Conservation (phyloP, 2,329 filamentous ascomycete species). For the Diaporthe sp. region DNA sequence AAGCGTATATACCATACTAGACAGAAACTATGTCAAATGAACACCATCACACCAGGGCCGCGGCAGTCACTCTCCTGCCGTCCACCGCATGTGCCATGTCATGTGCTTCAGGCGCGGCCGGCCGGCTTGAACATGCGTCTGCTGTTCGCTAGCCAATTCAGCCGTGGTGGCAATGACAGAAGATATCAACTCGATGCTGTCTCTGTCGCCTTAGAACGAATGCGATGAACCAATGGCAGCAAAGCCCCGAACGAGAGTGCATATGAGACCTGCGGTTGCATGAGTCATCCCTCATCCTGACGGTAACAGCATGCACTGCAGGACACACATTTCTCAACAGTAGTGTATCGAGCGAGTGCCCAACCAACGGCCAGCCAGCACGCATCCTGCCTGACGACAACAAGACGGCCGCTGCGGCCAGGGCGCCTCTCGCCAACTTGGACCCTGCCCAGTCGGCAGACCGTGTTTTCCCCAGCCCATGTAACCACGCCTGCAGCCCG, state of each 20-base stretch:
- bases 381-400: neutral
- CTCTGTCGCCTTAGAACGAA: neutral
- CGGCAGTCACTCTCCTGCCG: neutral
- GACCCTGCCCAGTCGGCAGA: neutral
- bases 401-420: neutral
- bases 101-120: neutral
- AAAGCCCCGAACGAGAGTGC: neutral
- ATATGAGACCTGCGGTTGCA: neutral
- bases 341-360: neutral
- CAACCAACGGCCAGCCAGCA: neutral
- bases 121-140: neutral
- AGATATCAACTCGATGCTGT: neutral
- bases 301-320: neutral
- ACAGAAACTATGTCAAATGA: neutral
- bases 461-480: neutral
- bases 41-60: neutral
- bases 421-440: neutral
- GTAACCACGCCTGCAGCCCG: neutral
- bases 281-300: constrained; percentile 22
- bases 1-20: constrained; percentile 19
- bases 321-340: neutral
- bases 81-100: neutral
- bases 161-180: neutral
- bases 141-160: neutral
- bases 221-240: neutral